Conservation (phyloP, 345 rosid species). For the Viola odorata region DNA sequence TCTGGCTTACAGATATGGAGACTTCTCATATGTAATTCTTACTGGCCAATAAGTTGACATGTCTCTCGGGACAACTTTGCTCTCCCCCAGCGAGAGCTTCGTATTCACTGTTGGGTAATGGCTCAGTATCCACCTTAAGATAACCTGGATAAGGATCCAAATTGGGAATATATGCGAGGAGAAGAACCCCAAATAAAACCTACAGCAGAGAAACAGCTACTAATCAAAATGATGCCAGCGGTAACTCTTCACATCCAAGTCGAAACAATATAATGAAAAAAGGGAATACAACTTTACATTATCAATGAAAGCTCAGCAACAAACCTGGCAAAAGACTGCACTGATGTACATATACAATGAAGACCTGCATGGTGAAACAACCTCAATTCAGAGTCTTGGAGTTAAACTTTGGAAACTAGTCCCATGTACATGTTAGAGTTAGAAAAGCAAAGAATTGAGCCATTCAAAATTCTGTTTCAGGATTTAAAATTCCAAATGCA, state of each 20-base stretch:
- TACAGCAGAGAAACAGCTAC: conserved; percentile 2
- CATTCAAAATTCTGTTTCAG: neutral
- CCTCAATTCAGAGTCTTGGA: neutral
- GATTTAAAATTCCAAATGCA: too few relatives aligned
- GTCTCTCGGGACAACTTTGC: conserved; percentile 29
- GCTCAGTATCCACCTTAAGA: conserved; percentile 16
- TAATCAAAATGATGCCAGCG: neutral
- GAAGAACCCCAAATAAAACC: conserved; percentile 27
- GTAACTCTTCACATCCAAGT: neutral
- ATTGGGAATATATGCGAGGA: conserved; percentile 20
- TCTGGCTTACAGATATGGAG: neutral
- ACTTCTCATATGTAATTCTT: conserved; percentile 2
- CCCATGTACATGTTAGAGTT: neutral
- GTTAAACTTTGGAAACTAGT: neutral
- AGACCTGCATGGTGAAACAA: conserved; percentile 18
- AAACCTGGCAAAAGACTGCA: conserved; percentile 22
- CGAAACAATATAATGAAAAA: too few relatives aligned
- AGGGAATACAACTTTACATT: neutral
- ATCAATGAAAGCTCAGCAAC: conserved; percentile 1
- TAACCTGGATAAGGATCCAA: conserved; percentile 28
- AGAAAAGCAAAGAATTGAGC: too few relatives aligned
- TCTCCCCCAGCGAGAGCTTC: conserved; percentile 26
- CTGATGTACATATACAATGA: conserved; percentile 18
- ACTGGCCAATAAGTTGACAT: conserved; percentile 25
- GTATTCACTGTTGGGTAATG: conserved; percentile 18